phyloP scores from a whole-genome alignment of 306 rosid genomes.

The Quillaja saponaria region DNA sequence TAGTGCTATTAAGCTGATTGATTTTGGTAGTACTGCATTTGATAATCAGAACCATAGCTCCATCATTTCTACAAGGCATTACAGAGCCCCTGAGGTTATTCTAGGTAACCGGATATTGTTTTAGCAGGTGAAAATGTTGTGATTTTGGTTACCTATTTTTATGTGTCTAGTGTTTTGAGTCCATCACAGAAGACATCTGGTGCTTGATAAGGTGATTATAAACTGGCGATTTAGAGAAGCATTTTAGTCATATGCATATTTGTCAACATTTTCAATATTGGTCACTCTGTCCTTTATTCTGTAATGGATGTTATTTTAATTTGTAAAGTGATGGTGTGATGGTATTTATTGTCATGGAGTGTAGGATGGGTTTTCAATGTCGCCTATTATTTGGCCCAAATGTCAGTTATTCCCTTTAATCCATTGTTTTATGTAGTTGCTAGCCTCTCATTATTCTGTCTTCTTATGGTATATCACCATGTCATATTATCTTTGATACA shows the following conservation, averaged over 20 bases:
- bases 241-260: too few species aligned
- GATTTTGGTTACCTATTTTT: constrained; percentile 24
- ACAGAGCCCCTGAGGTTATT: constrained; percentile 96
- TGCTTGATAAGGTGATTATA: constrained; percentile 10
- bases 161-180: constrained; percentile 27
- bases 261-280: constrained; percentile 17
- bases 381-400: too few species aligned
- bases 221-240: constrained; percentile 11
- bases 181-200: constrained; percentile 1
- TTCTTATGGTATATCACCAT: too few species aligned
- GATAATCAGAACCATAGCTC: constrained; percentile 91
- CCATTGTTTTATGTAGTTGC: too few species aligned
- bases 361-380: too few species aligned
- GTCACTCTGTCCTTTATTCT: constrained; percentile 9
- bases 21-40: constrained; percentile 95
- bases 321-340: not conserved
- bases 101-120: constrained; percentile 73
- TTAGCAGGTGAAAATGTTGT: constrained; percentile 43
- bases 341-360: too few species aligned
- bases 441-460: too few species aligned
- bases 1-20: constrained; percentile 99
- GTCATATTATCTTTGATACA: not conserved
- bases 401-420: too few species aligned
- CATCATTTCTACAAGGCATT: constrained; percentile 95
- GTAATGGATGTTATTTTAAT: constrained; percentile 1